phyloP scores from a whole-genome alignment of 768 basidiomycete genomes.

The Dacryopinax spathularia region DNA sequence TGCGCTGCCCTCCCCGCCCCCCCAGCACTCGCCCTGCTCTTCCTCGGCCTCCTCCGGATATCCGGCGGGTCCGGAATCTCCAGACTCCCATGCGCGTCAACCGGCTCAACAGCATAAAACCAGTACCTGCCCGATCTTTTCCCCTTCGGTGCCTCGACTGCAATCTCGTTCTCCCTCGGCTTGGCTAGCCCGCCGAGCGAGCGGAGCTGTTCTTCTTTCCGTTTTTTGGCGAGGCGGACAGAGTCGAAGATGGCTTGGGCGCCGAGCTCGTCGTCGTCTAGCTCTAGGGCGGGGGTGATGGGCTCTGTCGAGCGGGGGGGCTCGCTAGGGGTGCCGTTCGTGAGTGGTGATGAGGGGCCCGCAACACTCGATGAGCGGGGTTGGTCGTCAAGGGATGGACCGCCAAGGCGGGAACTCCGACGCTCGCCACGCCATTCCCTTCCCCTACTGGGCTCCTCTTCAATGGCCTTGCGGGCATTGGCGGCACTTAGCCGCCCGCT shows the following conservation, averaged over 20 bases:
- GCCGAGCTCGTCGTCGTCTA: background rate
- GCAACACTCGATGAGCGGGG: background rate
- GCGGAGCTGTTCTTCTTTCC: background rate
- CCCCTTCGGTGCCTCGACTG: constrained; percentile 60
- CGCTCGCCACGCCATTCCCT: constrained; percentile 7
- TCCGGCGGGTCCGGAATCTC: constrained; percentile 2
- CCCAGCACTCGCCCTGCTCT: background rate
- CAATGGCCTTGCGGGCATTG: background rate
- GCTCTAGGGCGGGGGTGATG: constrained; percentile 40
- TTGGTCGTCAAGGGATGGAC: constrained; percentile 20
- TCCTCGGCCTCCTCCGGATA: background rate
- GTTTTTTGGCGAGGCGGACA: background rate
- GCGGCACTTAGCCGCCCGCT: constrained; percentile 3
- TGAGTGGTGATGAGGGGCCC: constrained; percentile 17
- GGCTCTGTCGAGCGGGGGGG: constrained; percentile 33
- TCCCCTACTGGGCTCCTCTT: no score
- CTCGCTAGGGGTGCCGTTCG: constrained; percentile 20
- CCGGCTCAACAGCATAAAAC: constrained; percentile 71
- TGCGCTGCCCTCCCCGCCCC: background rate
- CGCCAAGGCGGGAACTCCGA: constrained; percentile 23
- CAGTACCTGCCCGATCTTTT: constrained; percentile 79
- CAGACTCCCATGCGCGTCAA: constrained; percentile 11
- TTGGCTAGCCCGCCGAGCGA: background rate
- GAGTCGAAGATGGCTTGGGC: constrained; percentile 34
- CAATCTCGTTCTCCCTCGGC: constrained; percentile 37